These are phyloP conservation scores for Lactarius sanguifluus DNA, from an alignment of 768 basidiomycete species.

Conservation along the genomic window DNA sequence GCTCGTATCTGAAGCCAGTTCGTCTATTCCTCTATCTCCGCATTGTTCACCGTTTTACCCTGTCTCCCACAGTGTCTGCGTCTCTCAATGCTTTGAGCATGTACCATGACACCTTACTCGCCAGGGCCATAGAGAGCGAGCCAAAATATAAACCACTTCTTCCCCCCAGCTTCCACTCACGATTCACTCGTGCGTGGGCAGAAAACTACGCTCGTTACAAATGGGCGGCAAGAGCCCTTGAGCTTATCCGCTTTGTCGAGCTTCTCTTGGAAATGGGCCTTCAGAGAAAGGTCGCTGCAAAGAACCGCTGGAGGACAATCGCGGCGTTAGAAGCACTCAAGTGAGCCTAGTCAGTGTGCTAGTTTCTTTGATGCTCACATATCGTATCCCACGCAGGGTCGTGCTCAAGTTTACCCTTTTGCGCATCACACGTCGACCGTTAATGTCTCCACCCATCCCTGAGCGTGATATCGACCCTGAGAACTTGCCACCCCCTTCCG, in stretches of 20 bases:
- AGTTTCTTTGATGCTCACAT: constrained; percentile 18
- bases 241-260: constrained; percentile 77
- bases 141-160: constrained; percentile 75
- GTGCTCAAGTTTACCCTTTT: constrained; percentile 72
- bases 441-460: constrained; percentile 76
- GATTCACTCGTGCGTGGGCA: constrained; percentile 88
- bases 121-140: constrained; percentile 59
- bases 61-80: constrained; percentile 66
- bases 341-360: constrained; percentile 46
- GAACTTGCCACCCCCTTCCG: constrained; percentile 47
- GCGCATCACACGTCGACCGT: constrained; percentile 70
- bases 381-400: constrained; percentile 49
- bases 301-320: constrained; percentile 72
- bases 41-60: constrained; percentile 16
- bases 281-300: constrained; percentile 63
- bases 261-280: constrained; percentile 89
- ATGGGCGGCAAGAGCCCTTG: constrained; percentile 72
- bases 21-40: constrained; percentile 42
- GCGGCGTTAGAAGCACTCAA: constrained; percentile 80
- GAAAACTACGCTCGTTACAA: constrained; percentile 70
- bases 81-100: constrained; percentile 82
- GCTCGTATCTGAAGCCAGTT: constrained; percentile 89
- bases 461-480: constrained; percentile 86
- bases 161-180: constrained; percentile 74
- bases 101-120: constrained; percentile 94